Evolutionary conservation across 768 basidiomycete genomes (phyloP), one percentile per base, ranked within the genome.

Genomic region (Mrakia frigida): DNA sequence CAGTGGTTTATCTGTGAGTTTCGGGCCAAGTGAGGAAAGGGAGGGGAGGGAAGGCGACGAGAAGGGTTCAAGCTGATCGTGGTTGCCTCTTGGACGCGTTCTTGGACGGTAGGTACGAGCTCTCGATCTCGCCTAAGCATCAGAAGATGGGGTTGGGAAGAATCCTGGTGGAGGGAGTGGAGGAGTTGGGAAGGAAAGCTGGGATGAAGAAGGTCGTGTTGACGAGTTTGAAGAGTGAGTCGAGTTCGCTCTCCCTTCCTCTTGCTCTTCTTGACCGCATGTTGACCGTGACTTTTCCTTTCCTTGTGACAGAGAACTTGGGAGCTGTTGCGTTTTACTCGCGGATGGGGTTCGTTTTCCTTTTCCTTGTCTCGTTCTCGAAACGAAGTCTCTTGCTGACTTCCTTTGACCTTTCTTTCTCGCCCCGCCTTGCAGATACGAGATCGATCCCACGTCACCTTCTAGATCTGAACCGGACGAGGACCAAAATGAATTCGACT

Each of bases 151-250:
- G 65, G 21, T 39, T 68, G 65, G 65, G 65, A 11, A 39, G 65
- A 3, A 41, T 68, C 18, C 23, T 68, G 37, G 65, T 68, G 35
- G 65, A 68, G 10, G 65, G 65, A 4, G 65, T 68, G 23, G 65
- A 68, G 25, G 65, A 68, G 65, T 16, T 68, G 13, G 65, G 65
- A 13, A 68, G 39, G 65, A 35, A 39, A 23, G 35, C 35, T 9
- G 65, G 65, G 65, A 68, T 68, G 65, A 68, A 68, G 65, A 68
- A 68, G 65, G 65, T 68, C 31, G 35, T 68, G 65, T 41, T 68
- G 37, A 68, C 65, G 37, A 23, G 65, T 39, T 68, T 68, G 65
- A 68, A 68, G 25, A 68, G 65, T 68, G 37, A 21, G 65, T 68
- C 23, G 28, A 13, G 9, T 16, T 28, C 63, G 33, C 37, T 37